Percentiles rank a stretch among this genome's conserved stretches.
These are phyloP conservation scores for Soucietia sequanensis DNA, from an alignment of 805 yeast species.

Conservation along the genomic window DNA sequence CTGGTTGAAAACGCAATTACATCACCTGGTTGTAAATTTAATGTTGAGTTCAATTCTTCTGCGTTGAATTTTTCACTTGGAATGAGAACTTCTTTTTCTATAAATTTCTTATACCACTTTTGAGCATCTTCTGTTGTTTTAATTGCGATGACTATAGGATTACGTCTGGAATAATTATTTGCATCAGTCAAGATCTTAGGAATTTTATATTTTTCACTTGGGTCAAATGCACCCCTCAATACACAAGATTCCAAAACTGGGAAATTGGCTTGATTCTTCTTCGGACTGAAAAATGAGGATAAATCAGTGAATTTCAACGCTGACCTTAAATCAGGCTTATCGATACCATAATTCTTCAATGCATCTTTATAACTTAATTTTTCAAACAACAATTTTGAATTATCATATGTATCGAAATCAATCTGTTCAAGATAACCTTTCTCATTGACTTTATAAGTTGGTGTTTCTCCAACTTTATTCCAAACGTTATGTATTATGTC, in stretches of 20 bases:
- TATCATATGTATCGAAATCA: slow-evolving; percentile 6
- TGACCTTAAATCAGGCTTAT: slow-evolving; percentile 89
- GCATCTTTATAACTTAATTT: slow-evolving; percentile 67
- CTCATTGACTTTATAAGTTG: slow-evolving; percentile 36
- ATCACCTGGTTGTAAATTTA: slow-evolving; percentile 64
- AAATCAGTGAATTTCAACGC: slow-evolving; percentile 49
- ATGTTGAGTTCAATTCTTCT: slow-evolving; percentile 12
- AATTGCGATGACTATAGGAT: slow-evolving; percentile 57
- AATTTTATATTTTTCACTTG: slow-evolving; percentile 21
- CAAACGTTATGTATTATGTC: slow-evolving; percentile 55
- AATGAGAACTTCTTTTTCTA: slow-evolving; percentile 25
- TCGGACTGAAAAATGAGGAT: slow-evolving; percentile 36
- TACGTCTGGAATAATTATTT: slow-evolving; percentile 51
- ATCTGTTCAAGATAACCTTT: slow-evolving; percentile 29
- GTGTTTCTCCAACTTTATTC: slow-evolving; percentile 42
- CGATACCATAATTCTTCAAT: slow-evolving; percentile 76
- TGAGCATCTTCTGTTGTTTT: slow-evolving; percentile 35
- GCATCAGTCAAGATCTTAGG: slow-evolving; percentile 41
- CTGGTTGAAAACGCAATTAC: slow-evolving; percentile 79
- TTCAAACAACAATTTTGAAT: slow-evolving; percentile 21
- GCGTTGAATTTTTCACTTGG: slow-evolving; percentile 14
- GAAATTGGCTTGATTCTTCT: slow-evolving; percentile 37
- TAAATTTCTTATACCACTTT: slow-evolving; percentile 44
- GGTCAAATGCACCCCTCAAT: slow-evolving; percentile 46
- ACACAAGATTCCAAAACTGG: slow-evolving; percentile 77